A percentile compares a stretch with the other conserved stretches of the same genome.
phyloP scores from a whole-genome alignment of 345 rosid species.

The Corchorus capsularis region DNA sequence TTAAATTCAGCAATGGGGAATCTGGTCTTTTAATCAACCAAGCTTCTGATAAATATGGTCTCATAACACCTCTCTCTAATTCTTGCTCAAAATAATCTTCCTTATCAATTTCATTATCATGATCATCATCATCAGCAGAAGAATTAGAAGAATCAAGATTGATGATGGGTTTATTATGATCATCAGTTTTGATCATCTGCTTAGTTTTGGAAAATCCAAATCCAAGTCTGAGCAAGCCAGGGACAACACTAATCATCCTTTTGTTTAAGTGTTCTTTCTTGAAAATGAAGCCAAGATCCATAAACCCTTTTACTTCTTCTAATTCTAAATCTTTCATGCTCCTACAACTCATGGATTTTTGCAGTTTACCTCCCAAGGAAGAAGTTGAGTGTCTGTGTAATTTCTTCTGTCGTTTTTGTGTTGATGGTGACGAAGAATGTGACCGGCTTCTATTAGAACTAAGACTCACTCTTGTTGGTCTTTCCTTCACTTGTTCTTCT shows the following conservation, averaged over 20 bases:
- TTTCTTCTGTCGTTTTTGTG: conserved; percentile 22
- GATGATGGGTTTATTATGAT: too few species aligned
- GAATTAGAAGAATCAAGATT: background rate
- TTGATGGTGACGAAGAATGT: conserved; percentile 39
- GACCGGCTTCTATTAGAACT: conserved; percentile 33
- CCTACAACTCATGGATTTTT: conserved; percentile 45
- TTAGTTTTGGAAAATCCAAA: conserved; percentile 19
- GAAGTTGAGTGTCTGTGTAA: conserved; percentile 10
- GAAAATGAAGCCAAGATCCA: conserved; percentile 71
- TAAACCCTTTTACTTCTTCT: conserved; percentile 70
- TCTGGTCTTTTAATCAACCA: conserved; percentile 62
- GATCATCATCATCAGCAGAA: background rate
- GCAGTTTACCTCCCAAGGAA: conserved; percentile 11
- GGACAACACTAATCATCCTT: conserved; percentile 51
- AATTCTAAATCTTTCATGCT: conserved; percentile 55
- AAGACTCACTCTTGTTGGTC: conserved; percentile 37
- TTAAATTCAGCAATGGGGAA: conserved; percentile 50
- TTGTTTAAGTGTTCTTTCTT: conserved; percentile 45
- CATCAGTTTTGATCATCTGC: background rate
- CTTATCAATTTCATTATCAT: background rate
- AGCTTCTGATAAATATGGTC: conserved; percentile 72
- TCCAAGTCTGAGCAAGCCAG: conserved; percentile 56
- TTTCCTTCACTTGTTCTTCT: conserved; percentile 25
- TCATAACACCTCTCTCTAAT: conserved; percentile 18
- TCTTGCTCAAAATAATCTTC: conserved; percentile 28